Evolutionary conservation across 306 rosid genomes (phyloP), one percentile per base, ranked within the genome.

Genomic region (Alnus rubra): DNA sequence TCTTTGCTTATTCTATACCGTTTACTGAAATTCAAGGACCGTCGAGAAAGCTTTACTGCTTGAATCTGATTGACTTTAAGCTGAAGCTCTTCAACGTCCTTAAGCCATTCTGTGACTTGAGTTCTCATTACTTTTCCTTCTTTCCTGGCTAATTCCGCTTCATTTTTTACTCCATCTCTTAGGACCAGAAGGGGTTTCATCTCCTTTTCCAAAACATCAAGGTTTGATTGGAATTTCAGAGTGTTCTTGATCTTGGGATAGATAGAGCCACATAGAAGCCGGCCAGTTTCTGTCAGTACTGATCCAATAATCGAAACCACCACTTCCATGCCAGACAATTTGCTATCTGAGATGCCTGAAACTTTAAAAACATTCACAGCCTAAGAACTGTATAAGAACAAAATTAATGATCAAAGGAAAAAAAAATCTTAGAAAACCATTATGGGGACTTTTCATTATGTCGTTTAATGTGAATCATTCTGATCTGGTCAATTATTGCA

Each of bases 311-410:
- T 14, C 1, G 23, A 6, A 14, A n/a, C 23, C 12, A 48, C 52
- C 69, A 48, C 11, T 2, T 71, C 77, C 84, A 76, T 71, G 30
- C 52, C 68, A 42, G 51, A 51, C 35, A 42, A 19, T 31, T 64
- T 64, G 73, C 47, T n/a, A 48, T 2, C 47, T 35, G 48, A 1
- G 70, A 64, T 33, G 28, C 48, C 70, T 1, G 23, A 65, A 65
- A 9, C 30, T 30, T 14, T 3, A 58, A 65, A 62, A 15, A 7
- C 2, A 65, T 65, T 37, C 23, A 37, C 28, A 0, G 71, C 37
- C 39, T 12, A 31, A 60, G 68, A 60, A 30, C 7, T 9, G 11
- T 12, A 10, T 15, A 49, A 49, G 52, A 10, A 49, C 14, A 10
- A 42, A 42, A n/a, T n/a, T n/a, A n/a, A 9, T 49, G 52, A 9